A percentile compares a stretch with the other conserved stretches of the same genome.
Conservation (phyloP, 2,329 filamentous ascomycete species). For the Xylaria sp. region DNA sequence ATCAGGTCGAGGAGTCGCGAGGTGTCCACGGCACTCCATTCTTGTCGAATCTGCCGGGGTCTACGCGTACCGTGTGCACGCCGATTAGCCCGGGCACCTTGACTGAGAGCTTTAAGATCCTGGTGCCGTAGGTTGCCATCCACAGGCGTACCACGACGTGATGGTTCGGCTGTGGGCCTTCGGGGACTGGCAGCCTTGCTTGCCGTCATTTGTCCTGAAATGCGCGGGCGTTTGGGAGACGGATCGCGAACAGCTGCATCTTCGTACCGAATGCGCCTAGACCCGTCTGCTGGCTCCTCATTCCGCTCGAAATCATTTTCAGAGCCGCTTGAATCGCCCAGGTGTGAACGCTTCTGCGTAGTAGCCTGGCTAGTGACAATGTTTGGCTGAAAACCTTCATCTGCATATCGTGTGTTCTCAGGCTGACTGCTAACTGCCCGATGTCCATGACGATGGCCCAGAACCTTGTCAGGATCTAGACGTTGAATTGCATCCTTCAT, state of each 20-base stretch:
- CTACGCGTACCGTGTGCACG: conserved; percentile 16
- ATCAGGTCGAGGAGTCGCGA: conserved; percentile 47
- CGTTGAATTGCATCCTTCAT: conserved; percentile 27
- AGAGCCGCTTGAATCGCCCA: conserved; percentile 3
- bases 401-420: background rate
- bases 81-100: conserved; percentile 23
- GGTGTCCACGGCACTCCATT: conserved; percentile 50
- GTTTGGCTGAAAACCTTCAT: background rate
- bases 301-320: conserved; percentile 30
- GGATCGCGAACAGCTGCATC: background rate
- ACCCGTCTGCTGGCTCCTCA: conserved; percentile 23
- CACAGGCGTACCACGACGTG: conserved; percentile 5
- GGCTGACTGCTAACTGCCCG: background rate
- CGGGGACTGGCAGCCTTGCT: background rate
- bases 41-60: conserved; percentile 36
- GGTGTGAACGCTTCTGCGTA: conserved; percentile 7
- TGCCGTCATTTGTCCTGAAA: conserved; percentile 4
- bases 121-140: conserved; percentile 11
- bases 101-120: conserved; percentile 26
- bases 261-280: conserved; percentile 14
- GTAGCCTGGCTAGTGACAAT: background rate
- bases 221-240: conserved; percentile 20
- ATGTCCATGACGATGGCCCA: conserved; percentile 6
- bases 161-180: background rate
- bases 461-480: conserved; percentile 22